These are phyloP conservation scores for Calonectria multiphialidica DNA, from an alignment of 2,329 filamentous ascomycete genomes.

Conservation along the genomic window DNA sequence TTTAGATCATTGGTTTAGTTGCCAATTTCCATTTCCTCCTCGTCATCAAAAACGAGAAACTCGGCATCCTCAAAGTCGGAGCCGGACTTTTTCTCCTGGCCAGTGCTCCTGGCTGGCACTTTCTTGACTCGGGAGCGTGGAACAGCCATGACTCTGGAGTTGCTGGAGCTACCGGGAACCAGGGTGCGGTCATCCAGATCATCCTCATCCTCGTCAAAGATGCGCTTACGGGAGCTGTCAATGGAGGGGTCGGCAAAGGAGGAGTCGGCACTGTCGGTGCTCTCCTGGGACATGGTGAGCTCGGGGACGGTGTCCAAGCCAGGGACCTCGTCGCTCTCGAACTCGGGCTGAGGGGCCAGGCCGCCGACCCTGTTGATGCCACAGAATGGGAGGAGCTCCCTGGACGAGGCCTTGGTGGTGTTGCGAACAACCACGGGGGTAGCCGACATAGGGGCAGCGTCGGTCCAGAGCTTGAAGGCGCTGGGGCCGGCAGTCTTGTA, in stretches of 20 bases:
- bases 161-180: constrained; percentile 52
- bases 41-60: constrained; percentile 66
- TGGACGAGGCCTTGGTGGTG: constrained; percentile 48
- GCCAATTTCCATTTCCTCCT: constrained; percentile 56
- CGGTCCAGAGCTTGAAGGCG: constrained; percentile 65
- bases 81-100: constrained; percentile 42
- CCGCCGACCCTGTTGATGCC: constrained; percentile 83
- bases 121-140: constrained; percentile 53
- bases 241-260: constrained; percentile 26
- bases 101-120: constrained; percentile 60
- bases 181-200: constrained; percentile 50
- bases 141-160: constrained; percentile 61
- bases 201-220: constrained; percentile 57
- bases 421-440: constrained; percentile 14
- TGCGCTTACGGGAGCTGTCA: constrained; percentile 60
- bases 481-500: constrained; percentile 79
- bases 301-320: constrained; percentile 57
- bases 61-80: constrained; percentile 78
- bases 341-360: constrained; percentile 68
- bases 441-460: constrained; percentile 42
- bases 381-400: constrained; percentile 84
- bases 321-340: constrained; percentile 45
- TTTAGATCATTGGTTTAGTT: constrained; percentile 22
- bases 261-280: constrained; percentile 53
- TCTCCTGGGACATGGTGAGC: constrained; percentile 68